phyloP scores from a whole-genome alignment of 441 rosid genomes.

The Erysimum pusillum region DNA sequence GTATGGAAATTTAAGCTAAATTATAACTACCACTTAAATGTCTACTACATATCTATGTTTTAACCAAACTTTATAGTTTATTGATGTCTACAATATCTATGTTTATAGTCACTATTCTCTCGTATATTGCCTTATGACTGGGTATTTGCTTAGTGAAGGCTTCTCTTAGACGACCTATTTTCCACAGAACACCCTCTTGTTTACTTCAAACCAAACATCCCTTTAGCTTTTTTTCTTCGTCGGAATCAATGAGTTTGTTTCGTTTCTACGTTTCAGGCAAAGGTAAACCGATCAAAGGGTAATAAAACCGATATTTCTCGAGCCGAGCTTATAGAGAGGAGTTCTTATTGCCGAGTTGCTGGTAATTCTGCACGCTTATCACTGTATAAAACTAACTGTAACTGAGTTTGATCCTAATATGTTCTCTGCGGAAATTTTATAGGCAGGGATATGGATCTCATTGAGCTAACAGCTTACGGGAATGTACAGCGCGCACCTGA shows the following conservation, averaged over 20 bases:
- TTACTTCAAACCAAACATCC: conserved; percentile 2
- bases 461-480: conserved; percentile 88
- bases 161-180: background rate
- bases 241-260: conserved; percentile 13
- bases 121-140: background rate
- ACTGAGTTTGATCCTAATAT: conserved; percentile 27
- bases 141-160: background rate
- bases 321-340: conserved; percentile 84
- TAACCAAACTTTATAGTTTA: background rate
- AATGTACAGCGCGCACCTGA: conserved; percentile 68
- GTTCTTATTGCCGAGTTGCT: conserved; percentile 89
- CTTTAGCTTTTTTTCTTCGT: background rate
- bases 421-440: background rate
- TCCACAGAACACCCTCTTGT: background rate
- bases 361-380: conserved; percentile 51
- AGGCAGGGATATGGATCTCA: conserved; percentile 93
- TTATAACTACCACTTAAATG: background rate
- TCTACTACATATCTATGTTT: background rate
- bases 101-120: conserved; percentile 1
- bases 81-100: background rate
- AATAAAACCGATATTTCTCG: conserved; percentile 78
- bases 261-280: conserved; percentile 58
- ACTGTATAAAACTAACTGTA: conserved; percentile 17
- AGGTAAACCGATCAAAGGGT: conserved; percentile 89
- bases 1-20: background rate